Conservation (phyloP, 1,139 yeast genomes). For the Pichia sp. region DNA sequence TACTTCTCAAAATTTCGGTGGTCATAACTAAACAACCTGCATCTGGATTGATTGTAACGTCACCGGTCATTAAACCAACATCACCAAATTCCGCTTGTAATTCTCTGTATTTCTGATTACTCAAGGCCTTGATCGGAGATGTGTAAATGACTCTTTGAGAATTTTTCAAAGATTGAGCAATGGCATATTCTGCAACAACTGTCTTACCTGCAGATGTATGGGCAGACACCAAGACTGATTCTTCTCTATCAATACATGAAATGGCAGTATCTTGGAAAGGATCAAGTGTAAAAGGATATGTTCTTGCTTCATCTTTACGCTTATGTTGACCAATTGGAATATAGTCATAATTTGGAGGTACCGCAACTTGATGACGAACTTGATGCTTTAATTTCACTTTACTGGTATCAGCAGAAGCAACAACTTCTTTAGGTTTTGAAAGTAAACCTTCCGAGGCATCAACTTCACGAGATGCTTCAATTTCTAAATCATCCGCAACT, state of each 20-base stretch:
- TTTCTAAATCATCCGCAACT: slow-evolving; percentile 83
- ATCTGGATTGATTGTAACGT: slow-evolving; percentile 94
- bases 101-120: slow-evolving; percentile 93
- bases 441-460: slow-evolving; percentile 68
- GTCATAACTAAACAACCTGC: slow-evolving; percentile 97
- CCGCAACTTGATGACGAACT: slow-evolving; percentile 95
- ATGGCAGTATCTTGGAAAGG: slow-evolving; percentile 96
- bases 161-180: slow-evolving; percentile 85
- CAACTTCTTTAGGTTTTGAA: slow-evolving; percentile 20
- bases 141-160: slow-evolving; percentile 95
- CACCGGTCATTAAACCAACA: slow-evolving; percentile 95
- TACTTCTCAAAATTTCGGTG: slow-evolving; percentile 88
- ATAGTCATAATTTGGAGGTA: slow-evolving; percentile 87
- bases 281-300: slow-evolving; percentile 90
- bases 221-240: slow-evolving; percentile 96
- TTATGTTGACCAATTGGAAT: slow-evolving; percentile 83
- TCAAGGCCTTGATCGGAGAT: slow-evolving; percentile 93
- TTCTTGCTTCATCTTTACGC: slow-evolving; percentile 65
- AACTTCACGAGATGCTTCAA: slow-evolving; percentile 86
- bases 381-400: slow-evolving; percentile 74
- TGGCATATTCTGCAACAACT: slow-evolving; percentile 97
- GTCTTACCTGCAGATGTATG: slow-evolving; percentile 89
- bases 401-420: slow-evolving; percentile 13
- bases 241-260: slow-evolving; percentile 92
- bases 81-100: slow-evolving; percentile 77